Evolutionary conservation across 2,329 filamentous ascomycete species (phyloP).

Genomic region (Phoma sp.): DNA sequence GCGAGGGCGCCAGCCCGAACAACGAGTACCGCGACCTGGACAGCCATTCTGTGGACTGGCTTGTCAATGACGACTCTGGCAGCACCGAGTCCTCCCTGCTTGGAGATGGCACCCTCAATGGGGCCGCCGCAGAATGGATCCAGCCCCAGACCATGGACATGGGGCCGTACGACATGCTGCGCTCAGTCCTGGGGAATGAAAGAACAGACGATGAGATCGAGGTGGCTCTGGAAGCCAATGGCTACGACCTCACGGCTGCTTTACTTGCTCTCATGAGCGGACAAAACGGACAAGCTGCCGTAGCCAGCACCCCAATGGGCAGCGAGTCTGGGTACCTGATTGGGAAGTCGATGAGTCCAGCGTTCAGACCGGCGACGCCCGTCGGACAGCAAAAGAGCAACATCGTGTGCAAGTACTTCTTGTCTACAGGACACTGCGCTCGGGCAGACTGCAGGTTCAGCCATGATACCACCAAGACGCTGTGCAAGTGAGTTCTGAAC

Average conservation of each 20-base stretch:
- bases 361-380: conserved; percentile 77
- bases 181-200: conserved; percentile 89
- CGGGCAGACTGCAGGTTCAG: conserved; percentile 96
- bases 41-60: conserved; percentile 95
- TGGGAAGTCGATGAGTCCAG: conserved; percentile 85
- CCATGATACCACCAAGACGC: conserved; percentile 91
- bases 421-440: conserved; percentile 94
- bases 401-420: conserved; percentile 95
- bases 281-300: conserved; percentile 61
- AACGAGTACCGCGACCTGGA: conserved; percentile 91
- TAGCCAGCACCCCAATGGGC: conserved; percentile 52
- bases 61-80: conserved; percentile 85
- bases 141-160: conserved; percentile 79
- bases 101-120: conserved; percentile 75
- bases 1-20: conserved; percentile 73
- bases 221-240: conserved; percentile 83
- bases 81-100: conserved; percentile 78
- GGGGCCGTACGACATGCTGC: conserved; percentile 97
- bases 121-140: conserved; percentile 81
- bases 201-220: conserved; percentile 95
- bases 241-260: conserved; percentile 92
- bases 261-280: conserved; percentile 87
- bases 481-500: conserved; percentile 89
- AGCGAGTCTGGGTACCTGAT: conserved; percentile 75
- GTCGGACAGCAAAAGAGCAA: conserved; percentile 79